phyloP scores from a whole-genome alignment of 2,329 filamentous ascomycete species.

The Bretziella fagacearum region DNA sequence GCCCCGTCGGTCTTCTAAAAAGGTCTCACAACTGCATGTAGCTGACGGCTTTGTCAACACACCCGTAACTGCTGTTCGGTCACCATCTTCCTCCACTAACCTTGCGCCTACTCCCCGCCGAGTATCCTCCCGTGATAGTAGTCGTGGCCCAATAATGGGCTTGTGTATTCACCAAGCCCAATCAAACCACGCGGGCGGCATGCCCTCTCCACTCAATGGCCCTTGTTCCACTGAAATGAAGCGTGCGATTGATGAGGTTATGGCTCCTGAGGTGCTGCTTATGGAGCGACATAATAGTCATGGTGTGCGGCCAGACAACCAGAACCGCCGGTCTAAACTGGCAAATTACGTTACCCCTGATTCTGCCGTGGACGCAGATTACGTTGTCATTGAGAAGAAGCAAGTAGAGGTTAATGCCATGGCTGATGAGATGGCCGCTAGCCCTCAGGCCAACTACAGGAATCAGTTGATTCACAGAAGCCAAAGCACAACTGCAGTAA shows the following conservation, averaged over 20 bases:
- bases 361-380: constrained; percentile 79
- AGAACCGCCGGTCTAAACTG: constrained; percentile 2
- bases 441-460: constrained; percentile 42
- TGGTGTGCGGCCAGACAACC: not conserved
- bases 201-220: constrained; percentile 1
- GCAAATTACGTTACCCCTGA: constrained; percentile 51
- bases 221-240: constrained; percentile 5
- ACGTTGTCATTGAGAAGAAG: constrained; percentile 87
- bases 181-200: not conserved
- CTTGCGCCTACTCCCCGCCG: not conserved
- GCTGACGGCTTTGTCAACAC: constrained; percentile 10
- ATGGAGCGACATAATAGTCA: not conserved
- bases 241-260: constrained; percentile 8
- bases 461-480: constrained; percentile 21
- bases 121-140: constrained; percentile 7
- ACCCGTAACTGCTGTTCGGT: constrained; percentile 12
- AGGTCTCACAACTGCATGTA: not conserved
- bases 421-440: constrained; percentile 83
- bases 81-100: constrained; percentile 3
- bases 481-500: constrained; percentile 38
- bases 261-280: constrained; percentile 5
- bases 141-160: constrained; percentile 5
- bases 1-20: constrained; percentile 5
- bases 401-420: constrained; percentile 95
- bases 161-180: constrained; percentile 4